Base-by-base conservation (phyloP, 2,329 filamentous ascomycete genomes). In the Cytospora schulzeri region DNA sequence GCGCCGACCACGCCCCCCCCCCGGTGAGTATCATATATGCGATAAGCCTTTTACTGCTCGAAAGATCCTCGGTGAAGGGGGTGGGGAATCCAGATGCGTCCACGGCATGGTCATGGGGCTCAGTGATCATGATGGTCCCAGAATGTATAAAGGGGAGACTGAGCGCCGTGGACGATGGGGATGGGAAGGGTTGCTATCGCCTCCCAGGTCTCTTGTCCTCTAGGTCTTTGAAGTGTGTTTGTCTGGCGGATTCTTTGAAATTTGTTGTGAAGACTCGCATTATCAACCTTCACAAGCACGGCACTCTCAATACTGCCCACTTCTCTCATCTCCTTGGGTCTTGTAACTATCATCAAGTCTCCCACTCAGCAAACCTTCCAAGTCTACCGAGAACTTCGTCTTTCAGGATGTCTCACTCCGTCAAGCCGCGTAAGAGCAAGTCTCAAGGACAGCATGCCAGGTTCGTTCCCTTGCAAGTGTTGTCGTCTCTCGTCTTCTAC, bases 21-120 rank as follows among this genome's bases (percentile, higher is more conserved):
- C 48, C 38, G 52, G 60, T 62, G 52, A 62, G 60, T 29, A 51
- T 62, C 53, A 41, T 51, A 62, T 62, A 62, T 62, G 60, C 60
- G 60, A 62, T 62, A 29, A 62, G 60, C 60, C 60, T 62, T 61
- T 62, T 62, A 33, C 60, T 56, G n/a, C 60, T 56, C 60, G 29
- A 33, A 56, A 54, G 60, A 24, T 19, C 9, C 45, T 48, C 45
- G 45, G 45, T 48, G n/a, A 48, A 45, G 41, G 41, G 31, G 59
- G 26, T 56, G 55, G 60, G 56, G n/a, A 53, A 28, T 56, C 52
- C 31, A 50, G 52, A 62, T 54, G 52, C 26, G 60, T 56, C 52
- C 54, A 54, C 60, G 55, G 52, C 48, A 28, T 54, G 55, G 45
- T 19, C 60, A 35, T 53, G 52, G 31, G 60, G 24, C 31, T 28